Base-by-base conservation (phyloP, 768 basidiomycete species). In the Dendrothele bispora region DNA sequence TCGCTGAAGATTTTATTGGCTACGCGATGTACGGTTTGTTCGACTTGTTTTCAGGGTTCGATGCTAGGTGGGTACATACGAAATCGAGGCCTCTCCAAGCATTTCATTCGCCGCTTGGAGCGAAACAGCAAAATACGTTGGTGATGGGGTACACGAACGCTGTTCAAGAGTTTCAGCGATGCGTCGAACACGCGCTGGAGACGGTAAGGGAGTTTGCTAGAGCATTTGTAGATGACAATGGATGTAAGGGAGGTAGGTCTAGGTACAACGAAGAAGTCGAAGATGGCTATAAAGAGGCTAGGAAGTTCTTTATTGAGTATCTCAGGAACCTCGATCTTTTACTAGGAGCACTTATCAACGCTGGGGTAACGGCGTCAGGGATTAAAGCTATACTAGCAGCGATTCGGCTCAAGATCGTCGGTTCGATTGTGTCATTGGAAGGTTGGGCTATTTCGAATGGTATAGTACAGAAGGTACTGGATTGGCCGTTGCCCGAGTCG, bases 71-170 rank as follows among this genome's bases (percentile, higher is more conserved):
- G 0, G 52, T 74, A 0, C 55, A 57, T 0, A 49, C 49, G 1
- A 47, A 46, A 0, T 73, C 61, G 0, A 38, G 59, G 0, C 64
- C 71, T 17, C 49, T 72, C 1, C 71, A 68, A 0, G 66, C 60
- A 0, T 72, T 70, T 43, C 52, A 60, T 39, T 59, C 54, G 0
- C 57, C 60, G 0, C 36, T 61, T 1, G 62, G 68, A 0, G 50
- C 62, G 0, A 21, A 54, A 1, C 55, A 57, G 0, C 53, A 65
- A 0, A 55, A 50, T 0, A 53, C 55, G 0, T 38, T 73, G 0
- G 64, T 64, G 0, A 64, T 65, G 60, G 71, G 70, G 0, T 61
- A 54, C 20, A 67, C 67, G 2, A 71, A 71, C 35, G 55, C 56
- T 0, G 56, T 66, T 1, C 61, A 61, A 0, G 65, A 71, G 22